A percentile compares a stretch with the other conserved stretches of the same genome.
Evolutionary conservation across 768 basidiomycete genomes (phyloP).

Genomic region (Boletales sp.): DNA sequence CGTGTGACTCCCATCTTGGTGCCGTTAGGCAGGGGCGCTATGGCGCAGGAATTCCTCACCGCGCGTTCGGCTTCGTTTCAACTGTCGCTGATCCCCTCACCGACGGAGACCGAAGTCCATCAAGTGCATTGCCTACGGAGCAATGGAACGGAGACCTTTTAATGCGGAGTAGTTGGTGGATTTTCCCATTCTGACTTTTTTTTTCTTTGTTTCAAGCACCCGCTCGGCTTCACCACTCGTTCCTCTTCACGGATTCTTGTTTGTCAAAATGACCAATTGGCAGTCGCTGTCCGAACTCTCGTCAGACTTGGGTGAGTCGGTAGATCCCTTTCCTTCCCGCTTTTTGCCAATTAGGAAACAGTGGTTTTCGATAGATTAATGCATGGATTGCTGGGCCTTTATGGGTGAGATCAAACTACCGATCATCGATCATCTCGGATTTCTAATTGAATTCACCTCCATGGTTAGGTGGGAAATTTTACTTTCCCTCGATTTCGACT

Average conservation of each 20-base stretch:
- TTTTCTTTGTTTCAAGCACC: neutral
- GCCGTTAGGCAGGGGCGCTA: constrained; percentile 10
- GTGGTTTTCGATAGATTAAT: constrained; percentile 39
- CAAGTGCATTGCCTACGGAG: neutral
- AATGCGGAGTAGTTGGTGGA: neutral
- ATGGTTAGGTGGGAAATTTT: constrained; percentile 41
- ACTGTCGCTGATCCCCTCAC: constrained; percentile 1
- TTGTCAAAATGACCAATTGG: constrained; percentile 38
- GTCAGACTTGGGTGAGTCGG: constrained; percentile 33
- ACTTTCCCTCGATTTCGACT: constrained; percentile 42
- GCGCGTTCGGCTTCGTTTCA: constrained; percentile 15
- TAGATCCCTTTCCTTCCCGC: neutral
- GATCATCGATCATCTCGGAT: too few species aligned
- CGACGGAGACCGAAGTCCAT: constrained; percentile 14
- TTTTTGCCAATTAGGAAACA: constrained; percentile 10
- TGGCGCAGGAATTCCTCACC: constrained; percentile 1
- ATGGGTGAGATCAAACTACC: constrained; percentile 34
- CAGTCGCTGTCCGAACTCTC: constrained; percentile 35
- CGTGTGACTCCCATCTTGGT: constrained; percentile 8
- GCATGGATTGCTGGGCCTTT: constrained; percentile 43
- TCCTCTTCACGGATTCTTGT: neutral
- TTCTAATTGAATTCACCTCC: too few species aligned
- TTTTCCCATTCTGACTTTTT: neutral
- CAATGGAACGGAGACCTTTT: constrained; percentile 9
- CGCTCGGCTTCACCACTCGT: neutral